A percentile compares a stretch with the other conserved stretches of the same genome.
Evolutionary conservation across 2,329 filamentous ascomycete genomes (phyloP).

Genomic region (Clarireedia paspali): DNA sequence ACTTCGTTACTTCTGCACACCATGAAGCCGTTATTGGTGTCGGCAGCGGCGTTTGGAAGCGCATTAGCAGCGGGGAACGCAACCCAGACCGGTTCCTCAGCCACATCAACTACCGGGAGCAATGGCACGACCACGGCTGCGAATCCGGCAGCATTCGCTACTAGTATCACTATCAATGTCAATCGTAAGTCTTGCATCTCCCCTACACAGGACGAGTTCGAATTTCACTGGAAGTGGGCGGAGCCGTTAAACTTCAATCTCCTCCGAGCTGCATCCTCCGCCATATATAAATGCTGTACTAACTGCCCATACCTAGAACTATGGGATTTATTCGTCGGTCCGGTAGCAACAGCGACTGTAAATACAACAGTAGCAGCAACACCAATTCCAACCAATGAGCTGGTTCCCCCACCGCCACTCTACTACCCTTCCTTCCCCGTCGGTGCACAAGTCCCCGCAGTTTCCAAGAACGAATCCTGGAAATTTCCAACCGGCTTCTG

Average conservation of each 20-base stretch:
- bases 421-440: conserved; percentile 16
- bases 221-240: too few species aligned
- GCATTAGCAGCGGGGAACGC: too few species aligned
- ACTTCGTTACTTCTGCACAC: too few species aligned
- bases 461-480: conserved; percentile 20
- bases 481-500: conserved; percentile 33
- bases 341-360: conserved; percentile 17
- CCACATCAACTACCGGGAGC: neutral
- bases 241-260: neutral
- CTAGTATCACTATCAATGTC: conserved; percentile 13
- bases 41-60: too few species aligned
- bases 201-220: neutral
- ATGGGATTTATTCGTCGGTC: conserved; percentile 23
- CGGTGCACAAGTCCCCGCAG: conserved; percentile 12
- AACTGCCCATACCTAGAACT: neutral
- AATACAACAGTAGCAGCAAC: conserved; percentile 22
- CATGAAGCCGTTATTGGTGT: too few species aligned
- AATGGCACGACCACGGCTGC: neutral
- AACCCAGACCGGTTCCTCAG: too few species aligned
- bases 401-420: conserved; percentile 21
- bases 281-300: conserved; percentile 17
- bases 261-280: neutral
- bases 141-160: conserved; percentile 15
- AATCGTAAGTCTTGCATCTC: conserved; percentile 9
- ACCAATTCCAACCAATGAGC: conserved; percentile 19